phyloP scores from a whole-genome alignment of 2,329 filamentous ascomycete species.

The Aspergillus calidoustus region DNA sequence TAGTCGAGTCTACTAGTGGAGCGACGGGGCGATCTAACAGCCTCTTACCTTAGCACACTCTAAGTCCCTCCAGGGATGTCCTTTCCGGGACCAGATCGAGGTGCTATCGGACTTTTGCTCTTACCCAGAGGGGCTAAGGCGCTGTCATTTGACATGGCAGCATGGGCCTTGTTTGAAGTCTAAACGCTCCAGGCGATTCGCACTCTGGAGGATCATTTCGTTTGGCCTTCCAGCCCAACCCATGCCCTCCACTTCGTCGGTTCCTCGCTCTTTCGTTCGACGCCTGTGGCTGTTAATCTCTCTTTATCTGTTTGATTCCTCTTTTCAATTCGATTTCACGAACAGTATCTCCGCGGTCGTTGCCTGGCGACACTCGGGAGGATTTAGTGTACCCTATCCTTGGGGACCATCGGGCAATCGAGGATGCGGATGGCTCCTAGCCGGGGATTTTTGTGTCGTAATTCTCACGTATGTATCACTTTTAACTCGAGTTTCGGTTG shows the following conservation, averaged over 20 bases:
- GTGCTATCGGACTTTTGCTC: slow-evolving; percentile 14
- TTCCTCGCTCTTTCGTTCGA: not conserved
- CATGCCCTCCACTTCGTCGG: not conserved
- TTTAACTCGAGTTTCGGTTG: not conserved
- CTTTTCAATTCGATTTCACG: slow-evolving; percentile 2
- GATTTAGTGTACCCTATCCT: slow-evolving; percentile 14
- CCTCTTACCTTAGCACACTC: slow-evolving; percentile 10
- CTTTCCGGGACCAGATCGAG: slow-evolving; percentile 15
- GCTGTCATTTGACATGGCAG: not conserved
- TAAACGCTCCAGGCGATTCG: slow-evolving; percentile 10
- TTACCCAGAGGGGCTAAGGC: not conserved
- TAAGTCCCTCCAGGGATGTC: slow-evolving; percentile 14
- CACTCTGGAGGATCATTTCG: slow-evolving; percentile 16
- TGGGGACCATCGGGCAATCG: slow-evolving; percentile 1
- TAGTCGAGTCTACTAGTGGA: slow-evolving; percentile 21
- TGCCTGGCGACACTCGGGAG: not conserved
- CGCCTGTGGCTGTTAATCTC: not conserved
- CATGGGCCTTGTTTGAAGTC: not conserved
- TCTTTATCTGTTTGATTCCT: not conserved
- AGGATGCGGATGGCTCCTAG: slow-evolving; percentile 8
- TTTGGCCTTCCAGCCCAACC: slow-evolving; percentile 4
- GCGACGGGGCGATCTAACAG: slow-evolving; percentile 18
- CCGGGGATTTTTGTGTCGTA: not conserved
- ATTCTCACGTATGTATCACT: not conserved
- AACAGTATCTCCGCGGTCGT: slow-evolving; percentile 2